Evolutionary conservation across 2,329 filamentous ascomycete species (phyloP).

Genomic region (Ophiocordyceps unilateralis): DNA sequence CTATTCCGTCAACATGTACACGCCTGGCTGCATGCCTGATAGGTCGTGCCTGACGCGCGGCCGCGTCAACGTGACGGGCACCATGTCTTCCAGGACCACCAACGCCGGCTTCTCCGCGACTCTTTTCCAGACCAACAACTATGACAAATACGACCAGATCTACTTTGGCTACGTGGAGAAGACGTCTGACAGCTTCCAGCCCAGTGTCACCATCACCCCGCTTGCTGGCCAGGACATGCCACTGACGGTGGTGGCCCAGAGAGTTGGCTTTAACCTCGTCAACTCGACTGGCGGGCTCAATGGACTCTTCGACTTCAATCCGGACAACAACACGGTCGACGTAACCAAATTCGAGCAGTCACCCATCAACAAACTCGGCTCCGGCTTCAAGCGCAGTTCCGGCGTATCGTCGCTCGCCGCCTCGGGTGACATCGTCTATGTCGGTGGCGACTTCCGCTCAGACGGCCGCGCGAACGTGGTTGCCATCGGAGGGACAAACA

Average conservation of each 20-base stretch:
- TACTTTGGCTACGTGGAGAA: slow-evolving; percentile 75
- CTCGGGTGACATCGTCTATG: slow-evolving; percentile 47
- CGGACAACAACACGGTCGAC: slow-evolving; percentile 32
- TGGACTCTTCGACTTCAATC: slow-evolving; percentile 78
- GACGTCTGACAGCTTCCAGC: slow-evolving; percentile 54
- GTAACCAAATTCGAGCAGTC: slow-evolving; percentile 51
- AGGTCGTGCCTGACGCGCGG: slow-evolving; percentile 60
- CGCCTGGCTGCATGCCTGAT: slow-evolving; percentile 75
- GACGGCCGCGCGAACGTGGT: slow-evolving; percentile 58
- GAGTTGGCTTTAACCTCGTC: slow-evolving; percentile 60
- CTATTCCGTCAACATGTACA: slow-evolving; percentile 82
- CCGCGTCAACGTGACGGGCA: slow-evolving; percentile 63
- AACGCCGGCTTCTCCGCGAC: slow-evolving; percentile 35
- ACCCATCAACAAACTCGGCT: slow-evolving; percentile 59
- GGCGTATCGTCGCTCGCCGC: slow-evolving; percentile 53
- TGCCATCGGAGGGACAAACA: slow-evolving; percentile 42
- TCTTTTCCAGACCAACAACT: slow-evolving; percentile 83
- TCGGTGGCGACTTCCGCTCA: slow-evolving; percentile 73
- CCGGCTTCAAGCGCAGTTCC: slow-evolving; percentile 48
- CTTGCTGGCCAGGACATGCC: slow-evolving; percentile 41
- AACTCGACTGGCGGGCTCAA: slow-evolving; percentile 69
- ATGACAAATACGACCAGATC: slow-evolving; percentile 90
- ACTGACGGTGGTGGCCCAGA: slow-evolving; percentile 75
- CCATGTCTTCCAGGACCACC: slow-evolving; percentile 36
- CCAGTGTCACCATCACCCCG: slow-evolving; percentile 63